These are phyloP conservation scores for Salix arbutifolia DNA, from an alignment of 345 rosid genomes.

Conservation along the genomic window DNA sequence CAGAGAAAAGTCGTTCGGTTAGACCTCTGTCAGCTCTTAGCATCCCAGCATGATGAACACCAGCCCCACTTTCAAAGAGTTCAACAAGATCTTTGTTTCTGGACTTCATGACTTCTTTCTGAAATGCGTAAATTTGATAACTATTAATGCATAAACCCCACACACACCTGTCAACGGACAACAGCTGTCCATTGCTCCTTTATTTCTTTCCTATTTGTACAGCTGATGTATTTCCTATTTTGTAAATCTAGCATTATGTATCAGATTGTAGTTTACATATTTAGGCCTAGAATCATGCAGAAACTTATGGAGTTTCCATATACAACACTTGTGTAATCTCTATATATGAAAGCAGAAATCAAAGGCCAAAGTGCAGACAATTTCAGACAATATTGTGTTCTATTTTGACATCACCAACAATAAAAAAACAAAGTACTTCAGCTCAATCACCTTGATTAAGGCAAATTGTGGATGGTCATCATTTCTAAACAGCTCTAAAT, in stretches of 20 bases:
- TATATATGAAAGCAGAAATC: too few species aligned
- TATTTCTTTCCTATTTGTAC: too few species aligned
- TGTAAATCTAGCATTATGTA: too few species aligned
- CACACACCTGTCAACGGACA: too few species aligned
- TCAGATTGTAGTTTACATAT: too few species aligned
- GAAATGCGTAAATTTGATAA: constrained; percentile 26
- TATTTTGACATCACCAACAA: neutral
- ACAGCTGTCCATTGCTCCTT: too few species aligned
- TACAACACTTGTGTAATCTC: too few species aligned
- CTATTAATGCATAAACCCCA: constrained; percentile 6
- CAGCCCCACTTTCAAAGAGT: constrained; percentile 68
- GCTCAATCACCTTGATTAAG: constrained; percentile 53
- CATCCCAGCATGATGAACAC: constrained; percentile 99
- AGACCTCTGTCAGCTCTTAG: constrained; percentile 87
- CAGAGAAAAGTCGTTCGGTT: constrained; percentile 88
- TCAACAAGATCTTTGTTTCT: constrained; percentile 88
- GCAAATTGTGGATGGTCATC: constrained; percentile 69
- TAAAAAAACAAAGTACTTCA: constrained; percentile 6
- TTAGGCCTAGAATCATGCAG: too few species aligned
- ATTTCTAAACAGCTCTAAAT: constrained; percentile 57
- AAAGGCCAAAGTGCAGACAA: too few species aligned
- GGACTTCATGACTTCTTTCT: constrained; percentile 89
- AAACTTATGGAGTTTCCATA: too few species aligned
- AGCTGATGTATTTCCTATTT: too few species aligned
- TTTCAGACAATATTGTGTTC: too few species aligned